Evolutionary conservation across 371 early-diverging fungal species (phyloP), one percentile per base, ranked within the genome.

Genomic region (Saksenaea oblongispora): DNA sequence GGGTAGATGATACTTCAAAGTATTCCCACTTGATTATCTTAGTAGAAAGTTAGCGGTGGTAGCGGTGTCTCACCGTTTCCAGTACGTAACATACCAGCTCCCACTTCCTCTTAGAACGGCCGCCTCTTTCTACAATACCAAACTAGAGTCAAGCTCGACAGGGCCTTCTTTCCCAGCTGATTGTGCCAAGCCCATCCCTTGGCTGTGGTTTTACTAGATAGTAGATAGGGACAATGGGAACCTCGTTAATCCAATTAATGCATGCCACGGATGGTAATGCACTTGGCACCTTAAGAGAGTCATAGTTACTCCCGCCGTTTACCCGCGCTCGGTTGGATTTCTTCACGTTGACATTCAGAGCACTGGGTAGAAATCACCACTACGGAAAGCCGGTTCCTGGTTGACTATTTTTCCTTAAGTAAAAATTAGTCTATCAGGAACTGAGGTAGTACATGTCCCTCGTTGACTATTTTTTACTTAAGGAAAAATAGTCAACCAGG

Each of bases 291-390:
- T 82, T 84, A 84, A 83, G 85, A 84, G 86, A 82, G 84, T 83
- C 85, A 84, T 85, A 83, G 84, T 84, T 87, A 88, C 86, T 86
- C 85, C 83, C 81, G 83, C 86, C 82, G 84, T 88, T 85, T 82
- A 85, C 84, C 84, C 82, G 83, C 85, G 85, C 86, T 84, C 84
- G 79, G 74, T 81, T 82, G 82, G 82, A 82, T 81, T 76, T 82
- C 84, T 82, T 85, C 83, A 85, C 84, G 73, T 81, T 88, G 84
- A 85, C 89, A 82, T 83, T 82, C 80, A 84, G 82, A 82, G 85
- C 84, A 86, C 86, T 83, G 86, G 83, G 86, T 83, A 85, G 83
- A 85, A 87, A 85, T 86, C 84, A 86, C n/a, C n/a, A n/a, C n/a
- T n/a, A n/a, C n/a, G n/a, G n/a, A n/a, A n/a, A n/a, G n/a, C n/a